Evolutionary conservation across 1,284 basidiomycete genomes (phyloP).

Genomic region (Ustilago trichophora): DNA sequence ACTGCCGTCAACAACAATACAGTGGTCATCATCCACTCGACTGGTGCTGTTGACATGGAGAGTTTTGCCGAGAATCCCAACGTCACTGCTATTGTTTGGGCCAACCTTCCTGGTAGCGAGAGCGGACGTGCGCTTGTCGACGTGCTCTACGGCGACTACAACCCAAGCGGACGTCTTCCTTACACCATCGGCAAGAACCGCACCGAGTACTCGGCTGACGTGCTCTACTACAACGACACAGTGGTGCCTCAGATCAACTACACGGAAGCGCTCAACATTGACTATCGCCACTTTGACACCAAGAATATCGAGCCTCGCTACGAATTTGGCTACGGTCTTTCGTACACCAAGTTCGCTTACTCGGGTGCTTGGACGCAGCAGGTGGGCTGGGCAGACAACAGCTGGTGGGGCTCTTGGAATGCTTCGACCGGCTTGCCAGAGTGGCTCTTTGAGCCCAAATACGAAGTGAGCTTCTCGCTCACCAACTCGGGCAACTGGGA

Average conservation of each 20-base stretch:
- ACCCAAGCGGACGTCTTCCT: slow-evolving; percentile 57
- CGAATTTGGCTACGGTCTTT: slow-evolving; percentile 56
- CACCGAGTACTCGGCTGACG: slow-evolving; percentile 50
- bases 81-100: slow-evolving; percentile 57
- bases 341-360: slow-evolving; percentile 58
- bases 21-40: slow-evolving; percentile 56
- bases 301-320: slow-evolving; percentile 52
- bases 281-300: slow-evolving; percentile 54
- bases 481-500: slow-evolving; percentile 52
- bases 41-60: slow-evolving; percentile 53
- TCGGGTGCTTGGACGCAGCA: slow-evolving; percentile 34
- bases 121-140: slow-evolving; percentile 51
- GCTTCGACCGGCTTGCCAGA: slow-evolving; percentile 42
- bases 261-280: slow-evolving; percentile 54
- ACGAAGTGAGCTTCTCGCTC: slow-evolving; percentile 47
- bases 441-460: slow-evolving; percentile 54
- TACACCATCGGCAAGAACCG: slow-evolving; percentile 57
- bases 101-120: slow-evolving; percentile 54
- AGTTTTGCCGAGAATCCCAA: slow-evolving; percentile 55
- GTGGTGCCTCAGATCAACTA: slow-evolving; percentile 53
- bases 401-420: slow-evolving; percentile 40
- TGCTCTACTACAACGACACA: slow-evolving; percentile 44
- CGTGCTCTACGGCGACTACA: slow-evolving; percentile 57
- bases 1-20: slow-evolving; percentile 56
- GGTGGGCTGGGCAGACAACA: slow-evolving; percentile 37